Conservation (phyloP, 805 yeast species). For the Candida verbasci region DNA sequence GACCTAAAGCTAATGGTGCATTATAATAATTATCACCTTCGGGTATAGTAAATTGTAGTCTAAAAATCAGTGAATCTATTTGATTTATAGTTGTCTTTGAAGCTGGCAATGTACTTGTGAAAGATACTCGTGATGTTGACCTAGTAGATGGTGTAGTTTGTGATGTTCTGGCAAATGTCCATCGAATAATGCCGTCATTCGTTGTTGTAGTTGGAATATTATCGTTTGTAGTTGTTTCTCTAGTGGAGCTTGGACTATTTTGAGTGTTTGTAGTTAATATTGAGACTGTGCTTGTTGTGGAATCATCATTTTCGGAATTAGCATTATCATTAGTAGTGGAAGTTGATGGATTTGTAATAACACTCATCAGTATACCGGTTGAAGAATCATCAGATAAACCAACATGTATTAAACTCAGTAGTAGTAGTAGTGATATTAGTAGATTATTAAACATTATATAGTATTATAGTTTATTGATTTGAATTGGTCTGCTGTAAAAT, state of each 20-base stretch:
- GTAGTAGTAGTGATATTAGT: no score
- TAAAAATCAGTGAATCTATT: conserved; percentile 6
- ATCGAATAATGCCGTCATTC: conserved; percentile 5
- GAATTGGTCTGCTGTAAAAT: no score
- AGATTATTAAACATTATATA: no score
- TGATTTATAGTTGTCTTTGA: conserved; percentile 1
- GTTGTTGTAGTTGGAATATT: conserved; percentile 3
- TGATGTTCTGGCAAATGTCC: conserved; percentile 5
- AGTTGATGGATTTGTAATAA: neutral
- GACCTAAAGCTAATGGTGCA: conserved; percentile 10
- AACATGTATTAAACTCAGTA: no score
- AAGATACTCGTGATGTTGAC: neutral
- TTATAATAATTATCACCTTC: conserved; percentile 15
- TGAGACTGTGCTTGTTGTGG: neutral
- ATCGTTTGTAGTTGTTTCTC: neutral
- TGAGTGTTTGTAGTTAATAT: neutral
- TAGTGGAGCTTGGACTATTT: no score
- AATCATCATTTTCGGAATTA: neutral
- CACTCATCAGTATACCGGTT: no score
- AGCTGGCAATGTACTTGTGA: conserved; percentile 1
- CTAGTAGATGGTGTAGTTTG: conserved; percentile 1
- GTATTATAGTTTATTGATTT: no score
- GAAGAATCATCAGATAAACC: no score
- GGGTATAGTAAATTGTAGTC: conserved; percentile 13
- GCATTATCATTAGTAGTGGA: neutral